These are phyloP conservation scores for Crassisporium funariophilum DNA, from an alignment of 768 basidiomycete species.

Conservation along the genomic window DNA sequence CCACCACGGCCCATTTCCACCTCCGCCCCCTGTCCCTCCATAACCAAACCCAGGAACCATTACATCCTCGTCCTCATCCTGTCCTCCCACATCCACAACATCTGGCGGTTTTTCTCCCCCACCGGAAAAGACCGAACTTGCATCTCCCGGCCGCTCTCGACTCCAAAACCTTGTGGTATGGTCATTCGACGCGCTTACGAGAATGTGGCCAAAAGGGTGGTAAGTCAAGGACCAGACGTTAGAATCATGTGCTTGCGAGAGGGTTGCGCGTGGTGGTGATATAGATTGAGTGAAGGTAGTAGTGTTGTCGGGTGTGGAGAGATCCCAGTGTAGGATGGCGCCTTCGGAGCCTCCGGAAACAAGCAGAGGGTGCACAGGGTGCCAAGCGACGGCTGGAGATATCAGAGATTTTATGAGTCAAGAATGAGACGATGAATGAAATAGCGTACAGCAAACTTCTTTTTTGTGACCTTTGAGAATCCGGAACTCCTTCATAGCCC, in stretches of 20 bases:
- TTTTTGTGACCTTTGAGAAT: constrained; percentile 96
- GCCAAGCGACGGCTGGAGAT: constrained; percentile 85
- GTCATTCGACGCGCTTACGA: constrained; percentile 95
- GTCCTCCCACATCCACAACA: constrained; percentile 52
- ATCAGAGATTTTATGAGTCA: background rate
- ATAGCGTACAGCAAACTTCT: constrained; percentile 89
- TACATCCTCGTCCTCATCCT: constrained; percentile 75
- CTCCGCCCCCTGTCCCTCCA: constrained; percentile 35
- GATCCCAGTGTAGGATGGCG: constrained; percentile 91
- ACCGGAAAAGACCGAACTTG: constrained; percentile 72
- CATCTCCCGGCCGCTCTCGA: constrained; percentile 86
- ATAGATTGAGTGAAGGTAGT: constrained; percentile 40
- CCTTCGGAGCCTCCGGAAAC: constrained; percentile 96
- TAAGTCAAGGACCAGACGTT: constrained; percentile 96
- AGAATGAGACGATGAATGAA: background rate
- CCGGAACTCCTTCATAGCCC: constrained; percentile 95
- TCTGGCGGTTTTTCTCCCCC: constrained; percentile 87
- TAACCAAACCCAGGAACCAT: constrained; percentile 77
- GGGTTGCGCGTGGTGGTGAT: constrained; percentile 71
- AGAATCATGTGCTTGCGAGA: constrained; percentile 97
- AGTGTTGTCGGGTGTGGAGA: constrained; percentile 63
- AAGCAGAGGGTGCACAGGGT: constrained; percentile 90
- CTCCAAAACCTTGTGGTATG: constrained; percentile 99
- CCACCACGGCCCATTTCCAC: constrained; percentile 40
- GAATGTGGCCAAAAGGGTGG: constrained; percentile 94